Base-by-base conservation (phyloP, 2,329 filamentous ascomycete genomes). In the Aspergillus sp. region DNA sequence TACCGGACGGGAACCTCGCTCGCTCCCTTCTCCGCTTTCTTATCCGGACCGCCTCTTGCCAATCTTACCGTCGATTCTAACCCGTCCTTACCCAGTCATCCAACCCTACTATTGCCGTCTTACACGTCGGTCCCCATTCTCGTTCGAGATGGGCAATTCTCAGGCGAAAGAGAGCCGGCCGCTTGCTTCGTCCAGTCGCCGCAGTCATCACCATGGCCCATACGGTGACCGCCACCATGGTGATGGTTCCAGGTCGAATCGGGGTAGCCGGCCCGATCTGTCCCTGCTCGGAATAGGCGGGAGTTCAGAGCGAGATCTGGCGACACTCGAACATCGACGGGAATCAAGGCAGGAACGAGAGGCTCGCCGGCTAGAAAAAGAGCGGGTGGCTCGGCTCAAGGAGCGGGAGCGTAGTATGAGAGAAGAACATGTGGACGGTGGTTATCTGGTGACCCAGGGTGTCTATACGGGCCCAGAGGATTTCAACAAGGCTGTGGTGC, bases 311-410 rank as follows among this genome's bases (percentile, higher is more conserved):
- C 76, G 81, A 68, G 83, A 85, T 65, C 73, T 76, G n/a, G 72
- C 79, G 11, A 73, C 78, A 6, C 73, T 82, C 3, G 85, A 88
- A 68, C 79, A 83, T 44, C 88, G 92, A 60, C 86, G 91, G 60
- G 94, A 98, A 78, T 97, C 92, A 7, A 93, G 89, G 72, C 91
- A 94, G 68, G 95, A 98, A 78, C 86, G 92, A 44, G 95, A 99
- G 74, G 92, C 92, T 19, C 85, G 94, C 64, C 90, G 89, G 64
- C 79, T 92, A 58, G 94, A 97, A 75, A 90, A 88, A 70, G 94
- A 98, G 75, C 87, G 91, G 49, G 81, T 84, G 15, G 83, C 86
- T 39, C 84, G 95, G 60, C 78, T 89, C 47, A 92, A 92, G 74
- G 95, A 99, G 75, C 86, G 95, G 51, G 93, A 96, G 75, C 85